phyloP scores from a whole-genome alignment of 2,329 filamentous ascomycete species.

The Achaetomium macrosporum region DNA sequence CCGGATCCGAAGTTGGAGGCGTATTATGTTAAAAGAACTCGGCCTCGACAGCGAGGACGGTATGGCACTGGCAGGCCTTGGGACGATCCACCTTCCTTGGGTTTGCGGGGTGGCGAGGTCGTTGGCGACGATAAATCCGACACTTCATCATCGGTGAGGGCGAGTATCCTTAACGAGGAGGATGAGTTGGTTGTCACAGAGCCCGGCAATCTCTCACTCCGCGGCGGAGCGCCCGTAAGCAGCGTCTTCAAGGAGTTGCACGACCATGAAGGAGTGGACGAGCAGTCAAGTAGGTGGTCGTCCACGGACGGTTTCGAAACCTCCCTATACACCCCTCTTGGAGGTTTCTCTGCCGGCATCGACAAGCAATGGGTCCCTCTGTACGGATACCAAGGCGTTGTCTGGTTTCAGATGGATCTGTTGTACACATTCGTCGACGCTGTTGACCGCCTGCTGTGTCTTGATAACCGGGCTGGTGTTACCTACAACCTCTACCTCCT shows the following conservation, averaged over 20 bases:
- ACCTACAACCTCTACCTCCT: slow-evolving; percentile 19
- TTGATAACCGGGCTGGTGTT: slow-evolving; percentile 20
- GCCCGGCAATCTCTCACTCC: background rate
- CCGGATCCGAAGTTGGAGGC: slow-evolving; percentile 17
- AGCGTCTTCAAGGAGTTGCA: background rate
- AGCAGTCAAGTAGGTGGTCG: background rate
- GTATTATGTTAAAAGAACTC: slow-evolving; percentile 10
- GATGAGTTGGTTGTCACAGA: background rate
- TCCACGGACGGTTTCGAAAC: background rate
- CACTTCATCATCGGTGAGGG: background rate
- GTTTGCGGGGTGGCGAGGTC: slow-evolving; percentile 16
- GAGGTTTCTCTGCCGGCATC: background rate
- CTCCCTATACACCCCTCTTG: background rate
- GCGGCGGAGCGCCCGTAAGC: slow-evolving; percentile 4
- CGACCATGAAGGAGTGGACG: background rate
- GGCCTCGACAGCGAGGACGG: background rate
- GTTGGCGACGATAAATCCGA: slow-evolving; percentile 2
- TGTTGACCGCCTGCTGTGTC: slow-evolving; percentile 23
- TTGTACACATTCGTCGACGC: slow-evolving; percentile 25
- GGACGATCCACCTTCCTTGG: background rate
- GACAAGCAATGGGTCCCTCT: slow-evolving; percentile 16
- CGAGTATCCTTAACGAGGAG: background rate
- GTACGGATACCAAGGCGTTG: slow-evolving; percentile 23
- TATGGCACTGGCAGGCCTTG: background rate
- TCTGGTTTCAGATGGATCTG: slow-evolving; percentile 18